Evolutionary conservation across 2,329 filamentous ascomycete species (phyloP).

Genomic region (Pseudogymnoascus sp.): DNA sequence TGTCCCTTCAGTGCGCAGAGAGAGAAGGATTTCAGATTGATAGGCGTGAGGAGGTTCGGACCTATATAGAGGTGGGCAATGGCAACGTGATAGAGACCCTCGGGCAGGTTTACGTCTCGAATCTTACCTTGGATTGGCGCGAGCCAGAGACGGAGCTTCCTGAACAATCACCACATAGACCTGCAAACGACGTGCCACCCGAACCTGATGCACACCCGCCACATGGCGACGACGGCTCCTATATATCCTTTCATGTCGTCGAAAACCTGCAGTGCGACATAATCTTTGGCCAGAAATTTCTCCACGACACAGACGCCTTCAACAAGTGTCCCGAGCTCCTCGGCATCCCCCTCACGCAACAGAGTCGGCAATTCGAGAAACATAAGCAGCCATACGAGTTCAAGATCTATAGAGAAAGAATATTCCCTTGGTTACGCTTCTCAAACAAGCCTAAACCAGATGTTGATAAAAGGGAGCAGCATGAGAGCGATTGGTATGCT

Average conservation of each 20-base stretch:
- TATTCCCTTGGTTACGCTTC: background rate
- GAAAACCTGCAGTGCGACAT: background rate
- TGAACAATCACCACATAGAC: background rate
- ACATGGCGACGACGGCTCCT: background rate
- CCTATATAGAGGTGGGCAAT: background rate
- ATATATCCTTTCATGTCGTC: background rate
- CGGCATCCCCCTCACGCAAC: background rate
- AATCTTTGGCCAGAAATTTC: background rate
- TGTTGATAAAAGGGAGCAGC: background rate
- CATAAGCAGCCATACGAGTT: background rate
- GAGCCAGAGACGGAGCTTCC: background rate
- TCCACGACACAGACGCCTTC: background rate
- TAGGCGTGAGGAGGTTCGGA: background rate
- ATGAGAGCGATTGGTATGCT: background rate
- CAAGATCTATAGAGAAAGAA: background rate
- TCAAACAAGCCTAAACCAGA: background rate
- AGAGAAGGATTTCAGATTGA: conserved; percentile 11
- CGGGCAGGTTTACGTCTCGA: conserved; percentile 9
- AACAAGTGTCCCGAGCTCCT: background rate
- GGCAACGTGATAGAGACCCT: background rate
- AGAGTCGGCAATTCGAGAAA: background rate
- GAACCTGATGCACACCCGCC: background rate
- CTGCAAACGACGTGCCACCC: background rate
- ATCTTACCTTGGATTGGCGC: background rate
- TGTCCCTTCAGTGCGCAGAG: background rate